Evolutionary conservation across 148 eudicot species (phyloP).

Genomic region (Silene conica): DNA sequence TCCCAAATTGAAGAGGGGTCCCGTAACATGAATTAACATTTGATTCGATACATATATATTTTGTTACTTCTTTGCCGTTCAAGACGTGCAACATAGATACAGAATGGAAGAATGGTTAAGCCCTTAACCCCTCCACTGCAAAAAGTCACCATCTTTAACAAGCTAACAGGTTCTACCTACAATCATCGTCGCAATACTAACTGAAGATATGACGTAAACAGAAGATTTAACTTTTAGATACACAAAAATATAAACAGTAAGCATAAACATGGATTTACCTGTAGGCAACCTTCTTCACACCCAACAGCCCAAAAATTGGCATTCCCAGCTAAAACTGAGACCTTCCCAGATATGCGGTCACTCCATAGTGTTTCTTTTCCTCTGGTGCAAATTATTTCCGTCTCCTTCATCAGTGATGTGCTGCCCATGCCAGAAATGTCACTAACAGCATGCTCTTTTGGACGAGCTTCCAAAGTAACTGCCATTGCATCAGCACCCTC

Average conservation of each 20-base stretch:
- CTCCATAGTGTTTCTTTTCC: constrained; percentile 80
- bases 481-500: constrained; percentile 66
- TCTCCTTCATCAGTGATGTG: constrained; percentile 65
- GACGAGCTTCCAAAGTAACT: constrained; percentile 82
- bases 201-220: background rate
- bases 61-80: background rate
- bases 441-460: constrained; percentile 75
- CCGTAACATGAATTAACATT: too few relatives aligned
- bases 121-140: background rate
- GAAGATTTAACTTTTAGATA: background rate
- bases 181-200: background rate
- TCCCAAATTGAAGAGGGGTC: too few relatives aligned
- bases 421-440: constrained; percentile 66
- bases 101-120: background rate
- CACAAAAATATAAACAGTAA: background rate
- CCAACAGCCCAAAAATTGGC: constrained; percentile 95
- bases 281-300: constrained; percentile 91
- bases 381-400: constrained; percentile 74
- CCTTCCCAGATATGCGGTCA: constrained; percentile 87
- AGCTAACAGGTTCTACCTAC: background rate
- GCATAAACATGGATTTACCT: constrained; percentile 45
- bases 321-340: constrained; percentile 93
- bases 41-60: too few relatives aligned
- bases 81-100: background rate
- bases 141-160: background rate